Evolutionary conservation across 805 yeast species (phyloP).

Genomic region (Wickerhamiella shivajii): DNA sequence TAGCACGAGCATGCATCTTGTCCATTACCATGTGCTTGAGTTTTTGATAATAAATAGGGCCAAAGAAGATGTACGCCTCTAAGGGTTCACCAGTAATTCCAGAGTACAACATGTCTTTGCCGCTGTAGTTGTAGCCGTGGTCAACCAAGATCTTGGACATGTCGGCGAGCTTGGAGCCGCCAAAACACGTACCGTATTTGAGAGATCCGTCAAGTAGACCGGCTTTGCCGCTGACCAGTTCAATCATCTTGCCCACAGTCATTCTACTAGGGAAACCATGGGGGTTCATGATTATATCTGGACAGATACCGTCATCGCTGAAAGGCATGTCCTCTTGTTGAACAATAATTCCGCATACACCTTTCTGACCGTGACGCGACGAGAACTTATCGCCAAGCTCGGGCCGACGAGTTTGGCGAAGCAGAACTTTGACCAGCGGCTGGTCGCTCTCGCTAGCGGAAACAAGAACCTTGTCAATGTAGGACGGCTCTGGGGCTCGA

Average conservation of each 20-base stretch:
- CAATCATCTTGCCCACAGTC: constrained; percentile 99
- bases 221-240: constrained; percentile 90
- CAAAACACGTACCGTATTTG: constrained; percentile 96
- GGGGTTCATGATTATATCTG: constrained; percentile 97
- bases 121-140: constrained; percentile 85
- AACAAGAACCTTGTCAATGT: constrained; percentile 95
- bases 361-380: constrained; percentile 96
- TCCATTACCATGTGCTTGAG: constrained; percentile 98
- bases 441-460: constrained; percentile 91
- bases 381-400: constrained; percentile 96
- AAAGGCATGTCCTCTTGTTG: constrained; percentile 96
- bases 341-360: constrained; percentile 97
- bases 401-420: constrained; percentile 93
- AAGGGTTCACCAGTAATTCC: constrained; percentile 96
- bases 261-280: constrained; percentile 99
- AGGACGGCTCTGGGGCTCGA: constrained; percentile 90
- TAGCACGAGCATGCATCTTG: constrained; percentile 98
- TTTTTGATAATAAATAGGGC: constrained; percentile 95
- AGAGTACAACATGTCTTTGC: constrained; percentile 93
- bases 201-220: constrained; percentile 86
- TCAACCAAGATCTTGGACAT: constrained; percentile 85
- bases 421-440: constrained; percentile 77
- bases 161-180: constrained; percentile 91
- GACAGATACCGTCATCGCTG: constrained; percentile 79
- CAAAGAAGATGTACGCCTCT: constrained; percentile 95